Evolutionary conservation across 192 early-diverging fungal genomes (phyloP).

Genomic region (Coemansia sp.): DNA sequence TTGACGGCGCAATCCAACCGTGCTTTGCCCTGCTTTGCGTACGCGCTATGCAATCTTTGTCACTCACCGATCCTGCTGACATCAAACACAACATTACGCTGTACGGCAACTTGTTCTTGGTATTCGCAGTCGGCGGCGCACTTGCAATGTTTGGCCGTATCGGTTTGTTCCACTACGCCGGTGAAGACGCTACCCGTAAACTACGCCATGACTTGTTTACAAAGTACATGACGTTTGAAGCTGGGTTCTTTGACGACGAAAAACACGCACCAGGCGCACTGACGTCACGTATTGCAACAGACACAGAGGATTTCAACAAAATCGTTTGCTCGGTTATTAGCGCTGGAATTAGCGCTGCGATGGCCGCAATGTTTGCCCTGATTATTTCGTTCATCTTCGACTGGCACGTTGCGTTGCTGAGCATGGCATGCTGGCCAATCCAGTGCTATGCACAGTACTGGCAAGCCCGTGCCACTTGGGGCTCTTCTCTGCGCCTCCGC

Average conservation of each 20-base stretch:
- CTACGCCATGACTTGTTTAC: constrained; percentile 69
- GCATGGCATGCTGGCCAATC: constrained; percentile 62
- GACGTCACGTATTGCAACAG: constrained; percentile 76
- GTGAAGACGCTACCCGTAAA: constrained; percentile 67
- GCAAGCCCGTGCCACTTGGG: constrained; percentile 35
- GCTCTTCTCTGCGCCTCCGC: constrained; percentile 58
- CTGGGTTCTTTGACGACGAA: constrained; percentile 82
- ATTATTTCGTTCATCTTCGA: constrained; percentile 68
- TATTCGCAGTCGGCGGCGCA: constrained; percentile 62
- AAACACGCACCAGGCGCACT: constrained; percentile 74
- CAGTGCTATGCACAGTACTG: constrained; percentile 43
- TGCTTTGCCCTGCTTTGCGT: constrained; percentile 72
- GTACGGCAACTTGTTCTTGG: constrained; percentile 62
- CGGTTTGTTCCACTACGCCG: constrained; percentile 61
- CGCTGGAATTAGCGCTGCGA: constrained; percentile 16
- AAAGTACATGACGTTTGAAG: constrained; percentile 79
- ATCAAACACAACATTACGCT: constrained; percentile 44
- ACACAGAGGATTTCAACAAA: constrained; percentile 69
- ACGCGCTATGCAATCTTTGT: constrained; percentile 33
- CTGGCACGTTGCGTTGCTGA: constrained; percentile 83
- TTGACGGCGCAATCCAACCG: constrained; percentile 76
- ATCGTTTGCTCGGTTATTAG: constrained; percentile 41
- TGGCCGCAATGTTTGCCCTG: constrained; percentile 44
- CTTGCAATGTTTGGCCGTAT: constrained; percentile 57
- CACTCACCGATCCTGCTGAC: constrained; percentile 19